These are phyloP conservation scores for Perkinsela sp. DNA, from an alignment of 208 protist genomes.

Conservation along the genomic window DNA sequence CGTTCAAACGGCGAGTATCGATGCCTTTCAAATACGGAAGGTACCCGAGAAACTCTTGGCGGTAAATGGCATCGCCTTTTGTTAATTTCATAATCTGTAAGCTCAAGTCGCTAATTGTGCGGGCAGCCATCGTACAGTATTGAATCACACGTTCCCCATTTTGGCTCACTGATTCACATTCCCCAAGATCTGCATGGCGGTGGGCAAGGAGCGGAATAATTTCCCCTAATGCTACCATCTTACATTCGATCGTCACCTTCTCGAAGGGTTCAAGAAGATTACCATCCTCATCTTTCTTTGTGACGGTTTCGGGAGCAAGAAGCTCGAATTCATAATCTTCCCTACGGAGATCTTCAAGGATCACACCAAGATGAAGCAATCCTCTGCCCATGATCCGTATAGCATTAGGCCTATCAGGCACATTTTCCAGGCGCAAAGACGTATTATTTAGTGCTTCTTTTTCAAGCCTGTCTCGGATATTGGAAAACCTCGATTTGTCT, in stretches of 20 bases:
- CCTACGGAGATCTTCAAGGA: constrained; percentile 86
- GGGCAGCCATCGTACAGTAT: constrained; percentile 56
- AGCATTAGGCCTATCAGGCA: constrained; percentile 15
- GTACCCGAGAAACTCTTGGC: constrained; percentile 58
- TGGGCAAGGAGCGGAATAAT: constrained; percentile 50
- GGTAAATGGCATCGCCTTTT: constrained; percentile 42
- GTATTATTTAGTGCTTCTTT: constrained; percentile 76
- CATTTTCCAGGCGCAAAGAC: constrained; percentile 23
- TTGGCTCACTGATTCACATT: constrained; percentile 28
- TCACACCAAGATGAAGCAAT: constrained; percentile 82
- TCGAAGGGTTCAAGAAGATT: constrained; percentile 55
- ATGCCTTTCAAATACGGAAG: constrained; percentile 18
- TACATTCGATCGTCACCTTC: constrained; percentile 39
- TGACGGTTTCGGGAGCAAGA: constrained; percentile 67
- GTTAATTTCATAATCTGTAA: constrained; percentile 52
- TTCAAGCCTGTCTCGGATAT: constrained; percentile 37
- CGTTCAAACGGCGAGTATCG: constrained; percentile 28
- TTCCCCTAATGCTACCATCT: constrained; percentile 19
- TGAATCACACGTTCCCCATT: constrained; percentile 25
- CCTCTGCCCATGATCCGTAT: constrained; percentile 67
- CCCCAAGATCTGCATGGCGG: constrained; percentile 56
- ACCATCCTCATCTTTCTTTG: constrained; percentile 22
- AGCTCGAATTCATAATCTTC: constrained; percentile 85
- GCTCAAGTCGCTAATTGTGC: constrained; percentile 43
- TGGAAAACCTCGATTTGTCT: constrained; percentile 19